phyloP scores from a whole-genome alignment of 331 rosid genomes.

The Telfairia occidentalis region DNA sequence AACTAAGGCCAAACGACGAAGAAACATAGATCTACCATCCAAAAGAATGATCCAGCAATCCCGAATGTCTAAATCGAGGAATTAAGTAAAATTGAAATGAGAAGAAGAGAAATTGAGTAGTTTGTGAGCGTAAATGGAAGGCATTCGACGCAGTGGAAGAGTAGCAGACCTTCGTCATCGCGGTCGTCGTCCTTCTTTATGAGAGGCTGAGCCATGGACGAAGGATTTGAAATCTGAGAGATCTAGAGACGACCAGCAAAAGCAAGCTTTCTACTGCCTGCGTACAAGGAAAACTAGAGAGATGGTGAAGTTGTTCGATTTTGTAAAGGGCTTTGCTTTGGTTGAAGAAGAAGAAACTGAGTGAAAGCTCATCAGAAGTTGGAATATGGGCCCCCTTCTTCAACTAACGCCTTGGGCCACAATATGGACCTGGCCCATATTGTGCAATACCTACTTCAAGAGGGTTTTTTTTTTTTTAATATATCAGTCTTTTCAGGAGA shows the following conservation, averaged over 20 bases:
- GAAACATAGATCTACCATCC: constrained; percentile 43
- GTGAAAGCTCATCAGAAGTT: background rate
- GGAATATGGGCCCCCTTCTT: background rate
- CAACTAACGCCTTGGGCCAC: background rate
- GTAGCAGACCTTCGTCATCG: constrained; percentile 80
- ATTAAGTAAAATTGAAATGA: constrained; percentile 15
- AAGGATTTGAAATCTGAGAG: constrained; percentile 35
- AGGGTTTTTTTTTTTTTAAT: no score
- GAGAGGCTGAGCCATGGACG: constrained; percentile 77
- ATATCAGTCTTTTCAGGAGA: no score
- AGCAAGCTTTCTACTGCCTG: background rate
- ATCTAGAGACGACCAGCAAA: constrained; percentile 23
- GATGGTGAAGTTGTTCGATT: background rate
- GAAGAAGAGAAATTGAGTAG: background rate
- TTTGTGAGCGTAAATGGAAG: background rate
- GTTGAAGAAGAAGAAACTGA: background rate
- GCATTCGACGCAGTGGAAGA: background rate
- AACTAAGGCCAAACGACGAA: background rate
- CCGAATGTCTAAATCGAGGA: background rate
- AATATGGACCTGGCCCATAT: background rate
- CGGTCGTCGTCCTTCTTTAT: constrained; percentile 98
- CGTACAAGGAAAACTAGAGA: background rate
- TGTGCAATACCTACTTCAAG: no score
- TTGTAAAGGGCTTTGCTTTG: background rate
- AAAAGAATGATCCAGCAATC: constrained; percentile 23